Evolutionary conservation across 805 yeast species (phyloP).

Genomic region (Saturnispora hagleri): DNA sequence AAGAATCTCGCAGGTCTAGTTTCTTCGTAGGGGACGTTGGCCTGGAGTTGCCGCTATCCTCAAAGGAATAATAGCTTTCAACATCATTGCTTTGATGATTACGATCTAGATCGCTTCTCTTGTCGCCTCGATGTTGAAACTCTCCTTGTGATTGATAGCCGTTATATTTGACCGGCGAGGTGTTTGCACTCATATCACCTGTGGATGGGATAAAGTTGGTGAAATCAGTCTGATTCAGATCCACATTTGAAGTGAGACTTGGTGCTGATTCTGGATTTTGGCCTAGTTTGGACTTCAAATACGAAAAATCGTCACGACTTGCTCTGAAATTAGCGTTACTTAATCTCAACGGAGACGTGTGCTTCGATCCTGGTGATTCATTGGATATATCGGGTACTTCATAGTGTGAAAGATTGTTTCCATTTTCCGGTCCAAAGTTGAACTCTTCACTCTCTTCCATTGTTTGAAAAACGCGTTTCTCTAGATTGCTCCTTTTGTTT

Average conservation of each 20-base stretch:
- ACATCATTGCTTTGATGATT: not conserved
- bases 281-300: slow-evolving; percentile 19
- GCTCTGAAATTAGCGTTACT: slow-evolving; percentile 4
- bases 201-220: slow-evolving; percentile 1
- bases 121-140: not conserved
- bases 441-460: not conserved
- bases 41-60: not conserved
- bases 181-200: not conserved
- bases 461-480: not conserved
- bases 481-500: not conserved
- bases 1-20: not conserved
- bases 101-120: not conserved
- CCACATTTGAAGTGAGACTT: not conserved
- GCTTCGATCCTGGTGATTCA: slow-evolving; percentile 16
- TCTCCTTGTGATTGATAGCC: slow-evolving; percentile 3
- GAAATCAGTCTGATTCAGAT: not conserved
- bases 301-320: slow-evolving; percentile 21
- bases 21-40: slow-evolving; percentile 3
- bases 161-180: slow-evolving; percentile 3
- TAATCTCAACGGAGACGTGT: slow-evolving; percentile 21
- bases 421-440: not conserved
- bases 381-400: not conserved
- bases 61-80: slow-evolving; percentile 2
- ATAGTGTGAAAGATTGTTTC: not conserved
- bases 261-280: slow-evolving; percentile 25